phyloP scores from a whole-genome alignment of 2,329 filamentous ascomycete genomes.

The Aspergillus novoparasiticus region DNA sequence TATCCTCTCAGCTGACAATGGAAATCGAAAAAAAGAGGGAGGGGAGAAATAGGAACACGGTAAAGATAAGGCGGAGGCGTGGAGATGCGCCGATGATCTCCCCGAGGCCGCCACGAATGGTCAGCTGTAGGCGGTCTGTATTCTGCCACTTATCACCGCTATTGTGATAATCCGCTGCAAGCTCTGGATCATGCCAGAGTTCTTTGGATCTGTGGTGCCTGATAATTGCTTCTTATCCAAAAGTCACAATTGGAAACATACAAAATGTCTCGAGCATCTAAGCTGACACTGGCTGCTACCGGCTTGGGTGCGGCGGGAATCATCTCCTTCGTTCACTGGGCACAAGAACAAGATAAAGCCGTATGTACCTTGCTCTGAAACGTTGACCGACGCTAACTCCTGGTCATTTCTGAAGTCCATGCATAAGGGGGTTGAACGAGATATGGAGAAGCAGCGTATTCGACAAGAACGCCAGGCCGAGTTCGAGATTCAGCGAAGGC shows the following conservation, averaged over 20 bases:
- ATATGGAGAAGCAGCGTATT: conserved; percentile 89
- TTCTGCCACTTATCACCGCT: conserved; percentile 39
- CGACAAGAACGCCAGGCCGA: conserved; percentile 91
- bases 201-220: background rate
- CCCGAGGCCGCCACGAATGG: conserved; percentile 33
- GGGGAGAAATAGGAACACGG: conserved; percentile 12
- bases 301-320: conserved; percentile 75
- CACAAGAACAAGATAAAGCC: conserved; percentile 79
- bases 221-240: background rate
- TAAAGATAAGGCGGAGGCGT: conserved; percentile 25
- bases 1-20: conserved; percentile 12
- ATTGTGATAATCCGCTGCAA: conserved; percentile 20
- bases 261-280: conserved; percentile 87
- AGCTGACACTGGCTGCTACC: conserved; percentile 78
- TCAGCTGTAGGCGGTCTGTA: conserved; percentile 32
- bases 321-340: conserved; percentile 83
- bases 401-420: conserved; percentile 63
- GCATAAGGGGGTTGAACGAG: conserved; percentile 91
- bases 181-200: conserved; percentile 2
- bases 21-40: conserved; percentile 10
- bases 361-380: conserved; percentile 53
- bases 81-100: conserved; percentile 27
- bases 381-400: conserved; percentile 12
- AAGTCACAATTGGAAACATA: background rate
- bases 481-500: conserved; percentile 83